Percentiles rank a stretch among this genome's conserved stretches.
phyloP scores from a whole-genome alignment of 805 yeast species.

The Metschnikowia amazonensis region DNA sequence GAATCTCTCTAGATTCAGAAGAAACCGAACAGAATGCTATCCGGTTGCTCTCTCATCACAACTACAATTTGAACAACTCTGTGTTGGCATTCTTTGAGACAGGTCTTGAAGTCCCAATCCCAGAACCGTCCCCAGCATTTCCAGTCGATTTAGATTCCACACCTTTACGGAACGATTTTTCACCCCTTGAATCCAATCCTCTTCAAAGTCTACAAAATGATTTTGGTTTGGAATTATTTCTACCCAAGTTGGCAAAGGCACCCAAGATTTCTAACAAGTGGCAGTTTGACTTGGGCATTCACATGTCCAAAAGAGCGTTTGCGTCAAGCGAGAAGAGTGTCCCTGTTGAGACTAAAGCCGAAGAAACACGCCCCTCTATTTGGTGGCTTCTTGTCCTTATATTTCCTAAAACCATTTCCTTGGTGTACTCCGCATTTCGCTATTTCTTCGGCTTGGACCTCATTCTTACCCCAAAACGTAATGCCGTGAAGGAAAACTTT shows the following conservation, averaged over 20 bases:
- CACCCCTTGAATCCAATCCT: neutral
- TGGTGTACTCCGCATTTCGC: conserved; percentile 35
- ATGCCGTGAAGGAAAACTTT: conserved; percentile 15
- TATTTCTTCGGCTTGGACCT: conserved; percentile 23
- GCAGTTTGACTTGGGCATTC: conserved; percentile 42
- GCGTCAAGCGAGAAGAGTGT: conserved; percentile 3
- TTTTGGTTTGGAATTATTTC: conserved; percentile 23
- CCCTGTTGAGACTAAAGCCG: conserved; percentile 4
- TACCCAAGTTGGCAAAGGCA: conserved; percentile 40
- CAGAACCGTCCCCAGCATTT: conserved; percentile 2
- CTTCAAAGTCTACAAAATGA: conserved; percentile 26
- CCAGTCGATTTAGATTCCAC: conserved; percentile 6
- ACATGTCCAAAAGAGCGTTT: conserved; percentile 26
- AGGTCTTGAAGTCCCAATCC: conserved; percentile 29
- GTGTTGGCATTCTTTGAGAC: conserved; percentile 58
- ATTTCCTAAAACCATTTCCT: conserved; percentile 49
- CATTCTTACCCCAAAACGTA: conserved; percentile 22
- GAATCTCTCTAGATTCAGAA: conserved; percentile 12
- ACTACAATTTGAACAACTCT: conserved; percentile 61
- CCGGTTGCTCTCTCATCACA: conserved; percentile 14
- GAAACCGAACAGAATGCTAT: conserved; percentile 12
- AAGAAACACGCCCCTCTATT: conserved; percentile 25
- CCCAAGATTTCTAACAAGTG: conserved; percentile 37
- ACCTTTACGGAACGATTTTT: neutral
- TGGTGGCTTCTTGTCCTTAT: conserved; percentile 47